Base-by-base conservation (phyloP, 2,329 filamentous ascomycete species). In the Fusarium sp. region DNA sequence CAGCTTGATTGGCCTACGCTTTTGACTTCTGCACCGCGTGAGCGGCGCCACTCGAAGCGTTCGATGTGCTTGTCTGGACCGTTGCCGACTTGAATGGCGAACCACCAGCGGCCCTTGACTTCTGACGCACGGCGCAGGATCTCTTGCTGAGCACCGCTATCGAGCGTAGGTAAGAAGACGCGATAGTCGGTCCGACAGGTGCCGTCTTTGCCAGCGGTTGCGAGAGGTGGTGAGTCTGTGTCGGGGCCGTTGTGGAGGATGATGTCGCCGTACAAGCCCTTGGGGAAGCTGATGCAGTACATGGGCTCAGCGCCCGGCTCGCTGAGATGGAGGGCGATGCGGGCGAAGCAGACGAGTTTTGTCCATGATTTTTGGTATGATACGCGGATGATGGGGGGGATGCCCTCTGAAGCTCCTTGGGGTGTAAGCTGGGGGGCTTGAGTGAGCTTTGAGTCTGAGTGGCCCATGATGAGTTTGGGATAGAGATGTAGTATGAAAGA, bases 41-140 rank as follows among this genome's bases (percentile, higher is more conserved):
- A 67, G 7, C 52, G 60, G 12, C 69, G 65, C 68, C 69, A 71
- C 39, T 71, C 68, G 22, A 71, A 71, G 8, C 49, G 44, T 13
- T 68, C 69, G 5, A 63, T 11, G 1, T 42, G 53, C 11, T 42
- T 36, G 4, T 49, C 45, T 3, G 53, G 11, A 12, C 61, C 66
- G 13, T 64, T 25, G 4, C 66, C 64, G 11, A 70, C 64, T 12
- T 51, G 35, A 9, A 62, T 62, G 2, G 31, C 66, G n/a, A 70
- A 70, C 61, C 59, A 70, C 41, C 65, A 70, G 0, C 32, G 41
- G 3, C 64, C 59, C 31, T 44, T 64, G 9, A 49, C 55, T 2
- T 52, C 53, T 5, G 12, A 22, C 2, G 47, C 24, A 15, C 55
- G 52, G 11, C 66, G 59, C 19, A 70, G 15, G 2, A 67, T 61